phyloP scores from a whole-genome alignment of 2,329 filamentous ascomycete species.

The Nemania sp. region DNA sequence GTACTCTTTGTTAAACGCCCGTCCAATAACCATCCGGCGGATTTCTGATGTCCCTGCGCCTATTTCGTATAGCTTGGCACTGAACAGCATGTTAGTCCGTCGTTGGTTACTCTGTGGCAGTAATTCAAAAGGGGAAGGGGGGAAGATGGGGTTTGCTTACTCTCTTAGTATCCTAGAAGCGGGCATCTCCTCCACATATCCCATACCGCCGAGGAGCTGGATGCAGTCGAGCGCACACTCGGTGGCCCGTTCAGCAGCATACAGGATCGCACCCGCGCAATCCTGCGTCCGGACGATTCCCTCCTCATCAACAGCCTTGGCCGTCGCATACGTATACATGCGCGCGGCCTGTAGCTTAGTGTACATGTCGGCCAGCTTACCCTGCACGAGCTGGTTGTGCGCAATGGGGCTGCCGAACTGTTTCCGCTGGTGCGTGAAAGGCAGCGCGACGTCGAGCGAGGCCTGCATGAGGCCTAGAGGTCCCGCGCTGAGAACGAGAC shows the following conservation, averaged over 20 bases:
- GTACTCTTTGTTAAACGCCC: constrained; percentile 89
- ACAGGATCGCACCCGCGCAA: constrained; percentile 91
- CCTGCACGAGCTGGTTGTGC: constrained; percentile 91
- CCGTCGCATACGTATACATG: constrained; percentile 88
- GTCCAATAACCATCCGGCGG: constrained; percentile 89
- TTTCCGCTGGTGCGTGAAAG: constrained; percentile 85
- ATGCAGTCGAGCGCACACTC: constrained; percentile 87
- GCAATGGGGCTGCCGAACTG: constrained; percentile 89
- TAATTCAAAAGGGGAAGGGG: not conserved
- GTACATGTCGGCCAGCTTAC: constrained; percentile 95
- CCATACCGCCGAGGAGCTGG: constrained; percentile 92
- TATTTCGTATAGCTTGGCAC: constrained; percentile 87
- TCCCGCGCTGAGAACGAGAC: constrained; percentile 87
- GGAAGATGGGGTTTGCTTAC: constrained; percentile 46
- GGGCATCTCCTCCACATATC: constrained; percentile 93
- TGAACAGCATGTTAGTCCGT: constrained; percentile 45
- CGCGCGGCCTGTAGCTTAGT: constrained; percentile 83
- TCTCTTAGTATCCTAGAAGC: constrained; percentile 81
- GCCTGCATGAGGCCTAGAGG: constrained; percentile 95
- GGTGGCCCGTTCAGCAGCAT: constrained; percentile 87
- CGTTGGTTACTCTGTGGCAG: not conserved
- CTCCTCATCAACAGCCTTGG: constrained; percentile 76
- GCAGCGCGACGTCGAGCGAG: constrained; percentile 80
- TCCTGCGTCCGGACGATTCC: constrained; percentile 80
- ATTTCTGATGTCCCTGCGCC: constrained; percentile 96